These are phyloP conservation scores for Tolypocladium inflatum DNA, from an alignment of 2,329 filamentous ascomycete species.

Conservation along the genomic window DNA sequence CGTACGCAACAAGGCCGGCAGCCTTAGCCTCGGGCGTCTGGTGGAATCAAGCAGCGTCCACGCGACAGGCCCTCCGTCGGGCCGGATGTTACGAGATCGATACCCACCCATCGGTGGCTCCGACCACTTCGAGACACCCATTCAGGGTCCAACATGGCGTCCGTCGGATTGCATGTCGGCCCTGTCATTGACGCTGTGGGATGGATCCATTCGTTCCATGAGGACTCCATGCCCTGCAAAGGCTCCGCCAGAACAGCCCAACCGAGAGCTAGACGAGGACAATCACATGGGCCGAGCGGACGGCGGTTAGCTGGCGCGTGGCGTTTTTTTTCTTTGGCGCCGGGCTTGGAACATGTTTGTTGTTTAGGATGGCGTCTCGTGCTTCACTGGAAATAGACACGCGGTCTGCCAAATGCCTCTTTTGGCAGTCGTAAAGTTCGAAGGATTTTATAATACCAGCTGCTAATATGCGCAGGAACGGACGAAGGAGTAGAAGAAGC, in stretches of 20 bases:
- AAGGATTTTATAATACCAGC: not conserved
- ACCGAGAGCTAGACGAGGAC: not conserved
- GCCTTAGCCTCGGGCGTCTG: not conserved
- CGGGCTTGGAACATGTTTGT: not conserved
- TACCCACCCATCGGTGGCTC: not conserved
- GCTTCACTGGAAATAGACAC: not conserved
- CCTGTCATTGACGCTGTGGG: constrained; percentile 3
- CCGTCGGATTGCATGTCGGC: not conserved
- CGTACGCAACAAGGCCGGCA: not conserved
- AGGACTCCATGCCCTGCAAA: not conserved
- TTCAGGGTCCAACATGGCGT: not conserved
- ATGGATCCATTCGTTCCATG: constrained; percentile 8
- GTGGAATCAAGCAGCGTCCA: not conserved
- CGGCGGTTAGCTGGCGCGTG: not conserved
- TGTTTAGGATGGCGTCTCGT: not conserved
- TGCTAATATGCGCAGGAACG: not conserved
- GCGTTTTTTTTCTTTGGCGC: not conserved
- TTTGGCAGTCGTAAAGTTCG: not conserved
- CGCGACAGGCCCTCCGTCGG: not conserved
- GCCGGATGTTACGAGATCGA: not conserved
- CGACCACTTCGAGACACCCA: not conserved
- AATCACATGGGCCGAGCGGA: not conserved
- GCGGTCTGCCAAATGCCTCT: not conserved
- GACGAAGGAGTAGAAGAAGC: not conserved
- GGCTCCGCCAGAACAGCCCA: not conserved